Base-by-base conservation (phyloP, 2,329 filamentous ascomycete species). In the Akanthomyces dipterigenus region DNA sequence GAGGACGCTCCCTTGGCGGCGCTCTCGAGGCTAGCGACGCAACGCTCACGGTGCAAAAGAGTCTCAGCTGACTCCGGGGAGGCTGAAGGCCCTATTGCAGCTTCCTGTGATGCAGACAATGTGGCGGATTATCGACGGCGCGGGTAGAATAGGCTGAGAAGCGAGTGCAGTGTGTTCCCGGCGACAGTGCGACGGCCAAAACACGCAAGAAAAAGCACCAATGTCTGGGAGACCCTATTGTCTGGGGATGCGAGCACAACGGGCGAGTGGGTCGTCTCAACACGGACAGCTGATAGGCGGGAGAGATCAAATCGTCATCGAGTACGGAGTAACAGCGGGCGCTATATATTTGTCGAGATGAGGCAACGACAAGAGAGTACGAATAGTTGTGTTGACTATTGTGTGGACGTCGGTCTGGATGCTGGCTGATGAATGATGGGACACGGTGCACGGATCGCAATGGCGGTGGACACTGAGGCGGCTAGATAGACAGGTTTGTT, bases 101-200 rank as follows among this genome's bases (percentile, higher is more conserved):
- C 55, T 64, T 73, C 68, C 66, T 70, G 69, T 67, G 69, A 64
- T 64, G 62, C 69, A 70, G 73, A 76, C 74, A 76, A 73, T 70
- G 68, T 71, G 73, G 69, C 73, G 74, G 70, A 67, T 73, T 67
- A 61, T 51, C 18, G 34, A 20, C 22, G 54, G 18, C 31, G 58
- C 50, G 50, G n/a, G 50, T 14, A 24, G 45, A 20, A 42, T 50
- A 34, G 48, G 56, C 20, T 36, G 48, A 38, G 26, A 18, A 24
- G 22, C 36, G 20, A 36, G 4, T 20, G 42, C 20, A 18, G 11
- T 20, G 26, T 20, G 34, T 59, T 43, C 34, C 43, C 56, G 36
- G 46, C 38, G 38, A 40, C 42, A 40, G 43, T 16, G 55, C 55
- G 28, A 34, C 45, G 45, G 46, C 46, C 9, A 43, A 31, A 34